Base-by-base conservation (phyloP, 441 rosid species). In the Hura crepitans region DNA sequence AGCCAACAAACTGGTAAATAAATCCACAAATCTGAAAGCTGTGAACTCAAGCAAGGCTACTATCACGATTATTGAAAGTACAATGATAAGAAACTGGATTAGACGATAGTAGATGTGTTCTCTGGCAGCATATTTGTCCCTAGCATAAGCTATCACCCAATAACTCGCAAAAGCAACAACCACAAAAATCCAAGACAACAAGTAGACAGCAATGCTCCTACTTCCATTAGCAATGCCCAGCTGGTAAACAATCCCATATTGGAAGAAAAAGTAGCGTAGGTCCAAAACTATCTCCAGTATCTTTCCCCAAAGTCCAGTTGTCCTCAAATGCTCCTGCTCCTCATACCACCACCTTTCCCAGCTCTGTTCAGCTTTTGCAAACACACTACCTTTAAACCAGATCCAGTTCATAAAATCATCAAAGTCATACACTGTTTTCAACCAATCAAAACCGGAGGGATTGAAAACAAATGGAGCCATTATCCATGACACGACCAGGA, bases 281-380 rank as follows among this genome's bases (percentile, higher is more conserved):
- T 86, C 91, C 61, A 90, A 74, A 68, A 90, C 80, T 45, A 89
- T 69, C 87, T 90, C 98, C 69, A 85, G 57, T 47, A 85, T 11
- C 75, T 74, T 79, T 56, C 96, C 98, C 85, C 76, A 65, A 18
- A 33, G 22, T 20, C 97, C 97, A n/a, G 97, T 85, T 61, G 87
- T 84, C 69, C 87, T 80, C 72, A 92, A 78, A 81, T 93, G 97
- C 68, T 86, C 91, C 47, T 93, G 97, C 77, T 93, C 98, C 77
- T 89, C 98, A 4, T 81, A 70, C 97, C 98, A 93, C 98, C 98
- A 93, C 55, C 75, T 78, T 79, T 93, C 98, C 98, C 98, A 93
- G 79, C 97, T 91, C 78, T 91, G 81, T 68, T 91, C 92, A 28
- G 96, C 82, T 78, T 83, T 87, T 17, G 89, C 70, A 62, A 88